phyloP scores from a whole-genome alignment of 169 alveolate genomes.

The Eimeria falciformis region DNA sequence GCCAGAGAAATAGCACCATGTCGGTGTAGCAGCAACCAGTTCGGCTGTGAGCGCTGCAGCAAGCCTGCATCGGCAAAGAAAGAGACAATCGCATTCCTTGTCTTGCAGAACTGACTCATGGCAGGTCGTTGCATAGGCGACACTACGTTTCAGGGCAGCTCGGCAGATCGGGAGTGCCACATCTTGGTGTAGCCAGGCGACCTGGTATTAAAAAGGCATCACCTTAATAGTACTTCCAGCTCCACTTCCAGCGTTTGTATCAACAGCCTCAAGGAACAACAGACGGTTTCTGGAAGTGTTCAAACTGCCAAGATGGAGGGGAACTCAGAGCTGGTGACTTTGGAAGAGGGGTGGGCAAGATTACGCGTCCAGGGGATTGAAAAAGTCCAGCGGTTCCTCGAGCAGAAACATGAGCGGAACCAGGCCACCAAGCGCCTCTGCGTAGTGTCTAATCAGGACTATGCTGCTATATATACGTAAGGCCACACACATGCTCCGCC shows the following conservation, averaged over 20 bases:
- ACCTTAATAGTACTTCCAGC: neutral
- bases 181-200: constrained; percentile 1
- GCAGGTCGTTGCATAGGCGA: constrained; percentile 6
- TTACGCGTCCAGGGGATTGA: constrained; percentile 74
- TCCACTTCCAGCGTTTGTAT: neutral
- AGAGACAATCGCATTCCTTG: neutral
- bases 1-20: constrained; percentile 12
- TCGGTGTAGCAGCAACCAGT: constrained; percentile 32
- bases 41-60: neutral
- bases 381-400: constrained; percentile 69
- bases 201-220: neutral
- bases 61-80: neutral
- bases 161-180: constrained; percentile 30
- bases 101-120: constrained; percentile 10
- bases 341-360: constrained; percentile 70
- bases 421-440: constrained; percentile 54
- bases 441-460: constrained; percentile 65
- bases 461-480: constrained; percentile 69
- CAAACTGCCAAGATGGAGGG: constrained; percentile 37
- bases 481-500: neutral
- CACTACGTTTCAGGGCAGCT: constrained; percentile 1
- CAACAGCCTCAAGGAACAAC: neutral
- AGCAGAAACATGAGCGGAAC: constrained; percentile 67
- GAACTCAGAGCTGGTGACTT: constrained; percentile 69
- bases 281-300: neutral